Percentiles rank a stretch among this genome's conserved stretches.
phyloP scores from a whole-genome alignment of 1,284 basidiomycete genomes.

The Tremellales sp. region DNA sequence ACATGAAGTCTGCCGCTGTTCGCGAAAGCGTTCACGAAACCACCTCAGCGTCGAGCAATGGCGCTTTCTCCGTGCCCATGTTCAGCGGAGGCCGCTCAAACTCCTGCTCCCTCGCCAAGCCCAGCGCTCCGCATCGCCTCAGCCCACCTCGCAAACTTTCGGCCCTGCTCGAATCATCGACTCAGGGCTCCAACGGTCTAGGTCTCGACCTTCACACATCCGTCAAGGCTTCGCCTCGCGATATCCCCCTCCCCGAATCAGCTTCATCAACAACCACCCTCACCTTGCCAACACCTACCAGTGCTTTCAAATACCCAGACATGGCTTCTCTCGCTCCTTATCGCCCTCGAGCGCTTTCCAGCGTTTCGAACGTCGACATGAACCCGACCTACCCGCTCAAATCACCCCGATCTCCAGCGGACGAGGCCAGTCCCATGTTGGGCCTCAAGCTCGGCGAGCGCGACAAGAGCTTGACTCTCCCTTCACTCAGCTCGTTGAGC shows the following conservation, averaged over 20 bases:
- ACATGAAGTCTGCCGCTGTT: not conserved
- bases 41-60: too few species aligned
- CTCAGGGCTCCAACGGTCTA: not conserved
- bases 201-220: not conserved
- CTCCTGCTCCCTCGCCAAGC: not conserved
- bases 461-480: not conserved
- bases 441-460: not conserved
- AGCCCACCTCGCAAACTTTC: too few species aligned
- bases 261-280: constrained; percentile 79
- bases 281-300: constrained; percentile 86
- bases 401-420: not conserved
- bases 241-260: constrained; percentile 50
- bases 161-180: not conserved
- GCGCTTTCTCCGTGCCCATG: not conserved
- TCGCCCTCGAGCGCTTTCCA: not conserved
- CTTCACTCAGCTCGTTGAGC: not conserved
- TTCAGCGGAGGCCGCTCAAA: not conserved
- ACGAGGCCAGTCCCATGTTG: not conserved
- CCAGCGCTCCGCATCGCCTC: not conserved
- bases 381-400: not conserved
- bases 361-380: not conserved
- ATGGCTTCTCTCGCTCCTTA: not conserved
- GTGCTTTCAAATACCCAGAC: constrained; percentile 80
- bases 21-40: too few species aligned
- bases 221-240: not conserved